Conservation (phyloP, 2,329 filamentous ascomycete species). For the Diaporthe eres region DNA sequence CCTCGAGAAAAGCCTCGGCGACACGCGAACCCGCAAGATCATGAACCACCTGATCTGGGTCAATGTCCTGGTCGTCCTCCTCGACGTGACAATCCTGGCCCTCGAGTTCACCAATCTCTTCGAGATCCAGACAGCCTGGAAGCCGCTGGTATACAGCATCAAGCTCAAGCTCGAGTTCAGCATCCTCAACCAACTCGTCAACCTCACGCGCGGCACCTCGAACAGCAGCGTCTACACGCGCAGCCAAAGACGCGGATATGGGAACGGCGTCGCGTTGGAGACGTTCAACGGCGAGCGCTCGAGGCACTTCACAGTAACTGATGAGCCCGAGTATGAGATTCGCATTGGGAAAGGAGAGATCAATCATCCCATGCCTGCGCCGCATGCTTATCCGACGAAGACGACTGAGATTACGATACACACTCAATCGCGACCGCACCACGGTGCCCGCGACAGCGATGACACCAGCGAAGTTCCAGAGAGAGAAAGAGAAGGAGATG, state of each 20-base stretch:
- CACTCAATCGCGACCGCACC: neutral
- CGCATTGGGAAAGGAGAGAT: conserved; percentile 4
- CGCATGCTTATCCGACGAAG: conserved; percentile 1
- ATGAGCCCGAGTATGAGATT: conserved; percentile 28
- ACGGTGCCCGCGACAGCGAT: neutral
- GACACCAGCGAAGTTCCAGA: neutral
- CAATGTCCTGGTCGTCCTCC: conserved; percentile 60
- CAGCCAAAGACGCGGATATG: neutral
- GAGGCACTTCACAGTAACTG: neutral
- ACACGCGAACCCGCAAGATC: conserved; percentile 5
- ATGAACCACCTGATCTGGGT: conserved; percentile 59
- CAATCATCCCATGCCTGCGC: neutral
- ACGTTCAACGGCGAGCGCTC: conserved; percentile 10
- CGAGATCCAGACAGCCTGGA: conserved; percentile 37
- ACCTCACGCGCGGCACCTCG: neutral
- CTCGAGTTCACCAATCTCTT: conserved; percentile 32
- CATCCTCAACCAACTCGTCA: conserved; percentile 43
- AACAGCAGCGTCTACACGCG: conserved; percentile 18
- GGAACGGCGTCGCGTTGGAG: conserved; percentile 1
- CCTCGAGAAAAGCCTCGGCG: conserved; percentile 46
- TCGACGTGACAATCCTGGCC: conserved; percentile 54
- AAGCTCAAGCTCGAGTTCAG: conserved; percentile 46
- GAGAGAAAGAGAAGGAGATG: neutral
- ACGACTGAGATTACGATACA: conserved; percentile 29
- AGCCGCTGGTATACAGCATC: conserved; percentile 43